Base-by-base conservation (phyloP, 306 rosid species). In the Ormosia emarginata region DNA sequence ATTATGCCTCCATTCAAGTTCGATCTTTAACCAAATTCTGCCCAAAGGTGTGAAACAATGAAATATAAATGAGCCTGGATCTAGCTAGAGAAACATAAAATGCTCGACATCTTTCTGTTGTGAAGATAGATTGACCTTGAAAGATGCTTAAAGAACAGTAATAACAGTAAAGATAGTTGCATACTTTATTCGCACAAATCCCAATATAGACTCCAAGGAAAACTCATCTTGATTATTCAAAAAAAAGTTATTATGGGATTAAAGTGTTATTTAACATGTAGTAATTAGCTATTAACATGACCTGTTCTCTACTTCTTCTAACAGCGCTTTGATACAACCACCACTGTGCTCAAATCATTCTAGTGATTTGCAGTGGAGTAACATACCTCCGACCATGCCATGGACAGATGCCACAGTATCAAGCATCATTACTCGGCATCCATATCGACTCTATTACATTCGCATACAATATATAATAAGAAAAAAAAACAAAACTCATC, bases 371-470 rank as follows among this genome's bases (percentile, higher is more conserved):
- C 62, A 80, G 73, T 92, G 97, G 18, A 92, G 88, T 2, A 92
- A 77, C 88, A 90, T 70, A 40, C 97, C 97, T 69, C 86, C 97
- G 2, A 92, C 97, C 97, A 92, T 92, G 40, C 97, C 97, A 0
- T 95, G 97, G 0, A 92, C 93, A 10, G 97, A 95, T 5, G 97
- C 97, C 69, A 92, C 95, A 0, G 97, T 92, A 81, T 92, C 97
- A 0, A 92, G 90, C 97, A 92, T 92, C 93, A 92, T 92, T 68
- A 92, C 94, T 7, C 97, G 93, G 86, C 93, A 92, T 29, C 97
- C 97, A 79, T 91, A 92, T 36, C 97, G 77, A 36, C 85, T 88
- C 97, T 92, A 89, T 81, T 39, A 24, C 52, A 67, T 41, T 66
- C 55, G 15, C 11, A 65, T 43, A 67, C 50, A 58, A 5, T 56